Conservation (phyloP, 768 basidiomycete genomes). For the Mrakia frigida region DNA sequence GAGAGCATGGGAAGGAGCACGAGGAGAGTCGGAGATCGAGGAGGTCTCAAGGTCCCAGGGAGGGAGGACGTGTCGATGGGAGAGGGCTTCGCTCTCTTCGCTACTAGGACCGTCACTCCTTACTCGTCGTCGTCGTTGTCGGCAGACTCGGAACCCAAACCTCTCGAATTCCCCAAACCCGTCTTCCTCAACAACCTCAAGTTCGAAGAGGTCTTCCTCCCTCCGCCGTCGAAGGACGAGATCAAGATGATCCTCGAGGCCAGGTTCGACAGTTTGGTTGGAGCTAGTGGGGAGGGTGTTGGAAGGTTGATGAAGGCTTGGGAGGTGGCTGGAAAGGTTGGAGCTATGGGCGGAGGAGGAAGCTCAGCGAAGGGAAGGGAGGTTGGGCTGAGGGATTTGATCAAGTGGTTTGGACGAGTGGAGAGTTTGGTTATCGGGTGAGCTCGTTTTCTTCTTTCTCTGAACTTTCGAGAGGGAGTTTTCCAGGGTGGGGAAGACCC, state of each 20-base stretch:
- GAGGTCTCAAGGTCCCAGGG: conserved; percentile 66
- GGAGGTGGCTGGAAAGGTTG: conserved; percentile 15
- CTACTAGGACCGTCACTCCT: conserved; percentile 66
- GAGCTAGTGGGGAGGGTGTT: conserved; percentile 15
- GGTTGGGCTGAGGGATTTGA: conserved; percentile 69
- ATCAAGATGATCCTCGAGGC: conserved; percentile 63
- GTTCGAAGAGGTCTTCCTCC: conserved; percentile 64
- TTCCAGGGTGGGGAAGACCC: background rate
- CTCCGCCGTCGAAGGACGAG: conserved; percentile 61
- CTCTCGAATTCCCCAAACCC: conserved; percentile 53
- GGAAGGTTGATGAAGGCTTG: conserved; percentile 19
- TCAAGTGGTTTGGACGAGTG: conserved; percentile 75
- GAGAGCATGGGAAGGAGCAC: conserved; percentile 57
- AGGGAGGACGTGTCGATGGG: conserved; percentile 68
- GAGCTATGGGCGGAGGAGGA: conserved; percentile 42
- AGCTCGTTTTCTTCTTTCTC: background rate
- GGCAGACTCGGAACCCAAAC: conserved; percentile 36
- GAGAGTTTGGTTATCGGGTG: conserved; percentile 47
- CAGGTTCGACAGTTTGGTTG: conserved; percentile 58
- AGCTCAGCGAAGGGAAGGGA: conserved; percentile 37
- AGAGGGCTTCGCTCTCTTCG: conserved; percentile 78
- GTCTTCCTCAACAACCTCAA: conserved; percentile 82
- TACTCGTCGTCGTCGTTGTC: conserved; percentile 36
- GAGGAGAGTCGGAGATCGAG: conserved; percentile 62
- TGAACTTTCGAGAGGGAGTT: background rate